Evolutionary conservation across 2,329 filamentous ascomycete genomes (phyloP), one percentile per base, ranked within the genome.

Genomic region (Cladorrhinum sp.): DNA sequence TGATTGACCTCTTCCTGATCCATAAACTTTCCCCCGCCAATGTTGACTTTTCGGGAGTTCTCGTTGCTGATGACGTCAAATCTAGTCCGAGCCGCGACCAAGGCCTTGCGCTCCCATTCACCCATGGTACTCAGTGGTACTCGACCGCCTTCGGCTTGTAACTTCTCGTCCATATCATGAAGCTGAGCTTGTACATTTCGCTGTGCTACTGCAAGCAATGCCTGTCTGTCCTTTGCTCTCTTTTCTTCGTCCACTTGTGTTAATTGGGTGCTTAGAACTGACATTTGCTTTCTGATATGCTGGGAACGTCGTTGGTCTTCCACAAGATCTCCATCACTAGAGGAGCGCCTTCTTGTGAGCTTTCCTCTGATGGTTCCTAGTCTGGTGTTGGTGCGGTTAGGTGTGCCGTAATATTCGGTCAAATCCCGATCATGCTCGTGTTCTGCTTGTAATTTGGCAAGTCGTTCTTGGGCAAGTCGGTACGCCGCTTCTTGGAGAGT

Each of bases 401-500:
- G 67, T 76, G 74, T 67, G 28, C 89, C 89, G 70, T 96, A 96
- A 73, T 96, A 92, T 51, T 89, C 86, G 48, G 90, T 85, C 65
- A 88, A 89, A 60, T 81, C 26, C 26, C 26, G 26, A 28, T 28
- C 81, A 64, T 85, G 81, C 56, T 82, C 76, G 67, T 87, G 80
- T 61, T 93, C 88, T 60, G 90, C 83, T 46, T 94, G 86, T 62
- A 97, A 85, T 71, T 89, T 94, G 4, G 90, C 85, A 23, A 97
- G 79, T 36, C 92, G 86, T 72, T 96, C 90, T 60, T 93, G 87
- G 0, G 94, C 93, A 58, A 95, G 84, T 69, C 88, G 92, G 69
- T 95, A 92, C 0, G 94, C 94, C 5, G 90, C 88, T 69, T 96
- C 92, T 71, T 97, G 92, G 1, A 97, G 80, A 64, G 86, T 75